Conservation (phyloP, 768 basidiomycete genomes). For the Termitomyces sp. region DNA sequence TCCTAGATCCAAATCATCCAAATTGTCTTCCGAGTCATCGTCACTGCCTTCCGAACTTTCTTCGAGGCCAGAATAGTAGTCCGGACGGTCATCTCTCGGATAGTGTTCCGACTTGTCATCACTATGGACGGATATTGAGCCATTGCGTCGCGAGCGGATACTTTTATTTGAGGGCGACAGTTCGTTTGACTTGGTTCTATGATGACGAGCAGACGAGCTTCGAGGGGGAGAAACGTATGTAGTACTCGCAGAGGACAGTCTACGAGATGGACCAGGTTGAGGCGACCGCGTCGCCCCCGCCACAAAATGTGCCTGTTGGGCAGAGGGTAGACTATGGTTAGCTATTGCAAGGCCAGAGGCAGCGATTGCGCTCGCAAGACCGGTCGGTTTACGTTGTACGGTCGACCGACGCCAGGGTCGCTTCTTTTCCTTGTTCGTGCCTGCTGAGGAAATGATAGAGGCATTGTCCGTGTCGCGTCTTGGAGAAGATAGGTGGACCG, state of each 20-base stretch:
- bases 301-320: slow-evolving; percentile 36
- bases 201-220: slow-evolving; percentile 21
- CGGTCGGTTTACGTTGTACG: slow-evolving; percentile 43
- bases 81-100: slow-evolving; percentile 23
- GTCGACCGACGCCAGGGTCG: slow-evolving; percentile 37
- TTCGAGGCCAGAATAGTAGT: slow-evolving; percentile 36
- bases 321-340: slow-evolving; percentile 43
- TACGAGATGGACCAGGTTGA: background rate
- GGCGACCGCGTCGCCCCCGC: slow-evolving; percentile 14
- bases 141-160: slow-evolving; percentile 2
- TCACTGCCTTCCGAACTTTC: slow-evolving; percentile 28
- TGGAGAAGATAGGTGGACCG: slow-evolving; percentile 13
- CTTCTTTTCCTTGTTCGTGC: slow-evolving; percentile 28
- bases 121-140: slow-evolving; percentile 22
- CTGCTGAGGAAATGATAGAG: slow-evolving; percentile 20
- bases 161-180: slow-evolving; percentile 27
- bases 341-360: slow-evolving; percentile 66
- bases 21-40: slow-evolving; percentile 28
- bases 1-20: slow-evolving; percentile 43
- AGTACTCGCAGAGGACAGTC: slow-evolving; percentile 13
- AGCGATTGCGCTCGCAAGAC: slow-evolving; percentile 64
- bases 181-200: slow-evolving; percentile 23
- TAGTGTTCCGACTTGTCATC: slow-evolving; percentile 27
- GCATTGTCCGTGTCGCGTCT: slow-evolving; percentile 17
- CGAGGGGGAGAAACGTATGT: slow-evolving; percentile 22